A percentile compares a stretch with the other conserved stretches of the same genome.
Conservation (phyloP, 129 eudicot species). For the Flaveria bidentis region DNA sequence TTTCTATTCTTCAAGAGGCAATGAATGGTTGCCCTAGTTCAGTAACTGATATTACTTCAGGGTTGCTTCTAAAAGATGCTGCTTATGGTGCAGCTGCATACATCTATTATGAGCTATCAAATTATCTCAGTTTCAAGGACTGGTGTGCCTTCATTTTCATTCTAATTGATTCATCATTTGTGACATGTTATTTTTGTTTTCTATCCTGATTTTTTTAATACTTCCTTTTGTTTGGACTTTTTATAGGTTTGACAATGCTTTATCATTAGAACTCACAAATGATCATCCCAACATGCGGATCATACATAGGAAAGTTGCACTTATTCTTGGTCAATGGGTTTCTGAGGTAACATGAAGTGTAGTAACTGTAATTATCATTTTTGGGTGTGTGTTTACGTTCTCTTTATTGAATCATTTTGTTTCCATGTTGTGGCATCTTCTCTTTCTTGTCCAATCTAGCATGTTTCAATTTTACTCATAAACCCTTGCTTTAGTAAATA, state of each 20-base stretch:
- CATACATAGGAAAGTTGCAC: conserved; percentile 96
- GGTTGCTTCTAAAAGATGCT: conserved; percentile 93
- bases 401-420: not conserved
- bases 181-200: not conserved
- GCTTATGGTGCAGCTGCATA: conserved; percentile 99
- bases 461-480: not conserved
- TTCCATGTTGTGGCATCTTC: conserved; percentile 1
- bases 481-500: conserved; percentile 7
- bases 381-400: not conserved
- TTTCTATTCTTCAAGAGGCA: conserved; percentile 96
- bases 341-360: conserved; percentile 73
- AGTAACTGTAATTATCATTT: conserved; percentile 8
- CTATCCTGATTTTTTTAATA: conserved; percentile 5
- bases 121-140: conserved; percentile 90
- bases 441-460: conserved; percentile 8
- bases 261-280: conserved; percentile 84
- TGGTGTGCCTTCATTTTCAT: conserved; percentile 55
- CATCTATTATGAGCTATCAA: conserved; percentile 90
- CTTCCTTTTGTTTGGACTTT: conserved; percentile 2
- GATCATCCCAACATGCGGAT: conserved; percentile 94
- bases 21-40: conserved; percentile 90
- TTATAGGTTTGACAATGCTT: conserved; percentile 85
- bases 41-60: conserved; percentile 78
- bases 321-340: conserved; percentile 99
- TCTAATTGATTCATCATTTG: conserved; percentile 6